Evolutionary conservation across 176 grass and related monocot genomes (phyloP).

Genomic region (Bonia amplexicaulis): DNA sequence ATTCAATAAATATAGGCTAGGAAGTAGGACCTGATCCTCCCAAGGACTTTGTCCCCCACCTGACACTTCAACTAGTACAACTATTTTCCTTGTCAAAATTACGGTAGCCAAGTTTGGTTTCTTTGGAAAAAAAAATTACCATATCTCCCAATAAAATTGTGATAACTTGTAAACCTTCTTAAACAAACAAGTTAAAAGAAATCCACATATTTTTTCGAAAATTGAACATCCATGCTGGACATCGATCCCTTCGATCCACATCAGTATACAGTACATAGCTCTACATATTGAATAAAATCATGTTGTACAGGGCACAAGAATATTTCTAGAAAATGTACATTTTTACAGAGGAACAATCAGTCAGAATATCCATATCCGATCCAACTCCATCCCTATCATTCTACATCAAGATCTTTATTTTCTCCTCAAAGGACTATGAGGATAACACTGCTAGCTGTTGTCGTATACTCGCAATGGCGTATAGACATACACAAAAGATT

Average conservation of each 20-base stretch:
- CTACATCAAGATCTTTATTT: not conserved
- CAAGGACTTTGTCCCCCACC: too few relatives aligned
- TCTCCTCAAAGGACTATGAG: not conserved
- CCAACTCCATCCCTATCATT: not conserved
- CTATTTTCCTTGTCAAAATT: not conserved
- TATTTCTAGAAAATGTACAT: not conserved
- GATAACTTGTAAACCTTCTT: not conserved
- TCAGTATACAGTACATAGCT: not conserved
- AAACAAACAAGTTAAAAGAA: not conserved
- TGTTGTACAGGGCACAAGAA: not conserved
- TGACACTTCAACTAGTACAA: not conserved
- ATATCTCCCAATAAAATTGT: not conserved
- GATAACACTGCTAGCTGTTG: constrained; percentile 19
- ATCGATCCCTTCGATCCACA: not conserved
- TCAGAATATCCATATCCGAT: not conserved
- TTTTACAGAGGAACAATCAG: not conserved
- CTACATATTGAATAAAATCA: not conserved
- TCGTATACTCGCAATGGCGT: not conserved
- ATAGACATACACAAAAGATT: constrained; percentile 2
- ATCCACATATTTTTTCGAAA: not conserved
- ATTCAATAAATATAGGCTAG: too few relatives aligned
- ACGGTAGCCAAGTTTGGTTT: not conserved
- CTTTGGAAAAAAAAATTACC: not conserved
- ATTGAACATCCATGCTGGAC: not conserved
- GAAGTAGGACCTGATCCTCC: too few relatives aligned